Conservation (phyloP, 2,329 filamentous ascomycete species). For the Calonectria ilicicola region DNA sequence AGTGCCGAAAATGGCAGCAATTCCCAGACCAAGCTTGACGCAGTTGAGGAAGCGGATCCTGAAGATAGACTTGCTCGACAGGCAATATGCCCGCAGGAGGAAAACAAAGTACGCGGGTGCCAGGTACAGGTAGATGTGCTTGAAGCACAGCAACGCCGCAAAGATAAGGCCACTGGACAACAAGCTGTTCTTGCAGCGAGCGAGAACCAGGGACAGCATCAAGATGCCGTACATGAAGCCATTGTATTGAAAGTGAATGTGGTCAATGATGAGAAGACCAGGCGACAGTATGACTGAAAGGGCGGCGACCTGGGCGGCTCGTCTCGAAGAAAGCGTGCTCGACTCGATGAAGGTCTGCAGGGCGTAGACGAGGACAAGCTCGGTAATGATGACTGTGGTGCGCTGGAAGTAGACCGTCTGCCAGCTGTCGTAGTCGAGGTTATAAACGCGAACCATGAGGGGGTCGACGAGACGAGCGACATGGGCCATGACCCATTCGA, state of each 20-base stretch:
- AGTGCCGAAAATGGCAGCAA: slow-evolving; percentile 77
- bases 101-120: slow-evolving; percentile 97
- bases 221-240: slow-evolving; percentile 94
- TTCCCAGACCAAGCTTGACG: slow-evolving; percentile 82
- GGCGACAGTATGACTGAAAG: slow-evolving; percentile 92
- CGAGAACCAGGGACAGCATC: slow-evolving; percentile 86
- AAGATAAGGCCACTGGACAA: slow-evolving; percentile 86
- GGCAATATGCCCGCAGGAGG: slow-evolving; percentile 88
- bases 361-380: slow-evolving; percentile 86
- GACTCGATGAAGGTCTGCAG: slow-evolving; percentile 85
- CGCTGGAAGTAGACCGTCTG: slow-evolving; percentile 95
- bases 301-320: slow-evolving; percentile 85
- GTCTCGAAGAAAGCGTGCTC: slow-evolving; percentile 72
- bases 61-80: slow-evolving; percentile 82
- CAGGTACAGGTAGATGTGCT: slow-evolving; percentile 98
- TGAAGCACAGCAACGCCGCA: slow-evolving; percentile 88
- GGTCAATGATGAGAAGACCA: slow-evolving; percentile 95
- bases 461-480: slow-evolving; percentile 82
- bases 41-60: slow-evolving; percentile 82
- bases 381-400: slow-evolving; percentile 85
- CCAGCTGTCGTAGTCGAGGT: slow-evolving; percentile 90
- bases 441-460: slow-evolving; percentile 83
- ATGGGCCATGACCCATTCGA: slow-evolving; percentile 93
- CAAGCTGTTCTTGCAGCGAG: slow-evolving; percentile 79
- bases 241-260: slow-evolving; percentile 99